Conservation (phyloP, 1,139 yeast species). For the Dujonia santamariae region DNA sequence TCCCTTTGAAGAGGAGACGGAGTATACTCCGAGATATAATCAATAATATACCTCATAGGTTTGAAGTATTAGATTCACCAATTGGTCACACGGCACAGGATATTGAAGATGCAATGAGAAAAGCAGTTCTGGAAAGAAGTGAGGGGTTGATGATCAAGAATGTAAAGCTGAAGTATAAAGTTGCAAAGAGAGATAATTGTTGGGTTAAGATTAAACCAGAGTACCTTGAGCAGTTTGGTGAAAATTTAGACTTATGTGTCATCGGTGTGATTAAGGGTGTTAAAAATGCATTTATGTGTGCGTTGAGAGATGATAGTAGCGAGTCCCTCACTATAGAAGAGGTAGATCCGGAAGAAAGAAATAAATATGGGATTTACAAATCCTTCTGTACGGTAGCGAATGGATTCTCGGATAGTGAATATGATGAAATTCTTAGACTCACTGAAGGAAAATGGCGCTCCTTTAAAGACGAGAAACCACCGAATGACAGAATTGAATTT, state of each 20-base stretch:
- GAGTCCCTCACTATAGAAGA: too few relatives aligned
- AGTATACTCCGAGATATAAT: conserved; percentile 46
- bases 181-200: conserved; percentile 55
- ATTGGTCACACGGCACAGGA: conserved; percentile 46
- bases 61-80: conserved; percentile 55
- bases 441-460: conserved; percentile 65
- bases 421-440: conserved; percentile 51
- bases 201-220: conserved; percentile 95
- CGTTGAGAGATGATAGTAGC: conserved; percentile 41
- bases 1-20: conserved; percentile 57
- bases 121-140: conserved; percentile 59
- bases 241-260: conserved; percentile 73
- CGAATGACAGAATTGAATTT: conserved; percentile 46
- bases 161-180: conserved; percentile 53
- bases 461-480: conserved; percentile 34
- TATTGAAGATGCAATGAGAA: conserved; percentile 53
- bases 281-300: conserved; percentile 77
- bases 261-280: conserved; percentile 76
- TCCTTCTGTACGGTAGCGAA: conserved; percentile 83
- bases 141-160: conserved; percentile 85
- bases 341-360: too few relatives aligned
- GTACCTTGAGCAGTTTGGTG: conserved; percentile 82
- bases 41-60: conserved; percentile 44
- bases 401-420: conserved; percentile 70
- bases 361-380: conserved; percentile 31